phyloP scores from a whole-genome alignment of 1,139 yeast genomes.

The Taphrina betulina region DNA sequence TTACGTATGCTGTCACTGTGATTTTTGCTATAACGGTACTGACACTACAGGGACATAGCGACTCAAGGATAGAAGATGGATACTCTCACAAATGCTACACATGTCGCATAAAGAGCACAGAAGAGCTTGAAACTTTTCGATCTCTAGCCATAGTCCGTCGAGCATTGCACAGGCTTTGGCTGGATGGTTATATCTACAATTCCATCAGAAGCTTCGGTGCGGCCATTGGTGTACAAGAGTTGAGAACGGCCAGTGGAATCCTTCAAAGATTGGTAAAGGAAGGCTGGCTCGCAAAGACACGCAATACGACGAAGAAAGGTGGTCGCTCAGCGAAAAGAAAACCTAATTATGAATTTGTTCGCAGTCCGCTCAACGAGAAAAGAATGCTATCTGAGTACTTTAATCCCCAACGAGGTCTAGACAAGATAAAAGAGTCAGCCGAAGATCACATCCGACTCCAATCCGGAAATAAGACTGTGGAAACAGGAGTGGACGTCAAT shows the following conservation, averaged over 20 bases:
- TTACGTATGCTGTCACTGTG: slow-evolving; percentile 1
- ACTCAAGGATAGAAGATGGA: background rate
- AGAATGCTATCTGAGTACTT: slow-evolving; percentile 5
- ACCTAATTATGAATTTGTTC: background rate
- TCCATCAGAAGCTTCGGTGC: slow-evolving; percentile 2
- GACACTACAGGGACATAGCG: slow-evolving; percentile 7
- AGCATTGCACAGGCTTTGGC: slow-evolving; percentile 33
- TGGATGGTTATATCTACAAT: slow-evolving; percentile 1
- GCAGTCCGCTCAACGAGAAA: background rate
- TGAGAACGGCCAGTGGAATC: slow-evolving; percentile 3
- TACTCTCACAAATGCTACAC: slow-evolving; percentile 7
- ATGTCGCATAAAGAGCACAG: background rate
- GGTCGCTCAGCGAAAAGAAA: background rate
- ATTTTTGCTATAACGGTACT: background rate
- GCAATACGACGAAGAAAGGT: background rate
- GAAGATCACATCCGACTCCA: no score
- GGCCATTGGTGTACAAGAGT: slow-evolving; percentile 8
- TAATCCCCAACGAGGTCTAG: background rate
- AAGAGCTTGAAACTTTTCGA: slow-evolving; percentile 14
- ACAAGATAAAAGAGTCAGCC: no score
- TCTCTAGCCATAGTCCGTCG: slow-evolving; percentile 35
- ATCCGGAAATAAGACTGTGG: no score
- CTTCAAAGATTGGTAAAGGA: slow-evolving; percentile 4
- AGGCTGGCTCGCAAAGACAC: background rate
- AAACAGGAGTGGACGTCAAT: no score